Percentiles rank a stretch among this genome's conserved stretches.
These are phyloP conservation scores for Cryptosporidium felis DNA, from an alignment of 169 alveolate genomes.

Conservation along the genomic window DNA sequence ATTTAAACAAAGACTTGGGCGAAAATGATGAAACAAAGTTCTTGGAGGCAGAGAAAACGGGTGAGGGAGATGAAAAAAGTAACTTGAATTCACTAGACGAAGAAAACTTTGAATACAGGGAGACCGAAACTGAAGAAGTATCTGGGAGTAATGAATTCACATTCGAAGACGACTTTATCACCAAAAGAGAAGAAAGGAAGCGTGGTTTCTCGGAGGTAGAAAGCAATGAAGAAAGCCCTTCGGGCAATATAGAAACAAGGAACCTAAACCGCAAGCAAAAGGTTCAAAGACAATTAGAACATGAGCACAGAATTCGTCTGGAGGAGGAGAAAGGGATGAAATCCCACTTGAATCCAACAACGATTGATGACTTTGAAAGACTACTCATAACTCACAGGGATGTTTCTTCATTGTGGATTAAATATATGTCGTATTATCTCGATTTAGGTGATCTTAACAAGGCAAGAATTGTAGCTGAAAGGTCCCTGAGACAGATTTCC, in stretches of 20 bases:
- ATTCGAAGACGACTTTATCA: too few species aligned
- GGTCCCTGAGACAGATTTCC: slow-evolving; percentile 81
- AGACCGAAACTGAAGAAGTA: too few species aligned
- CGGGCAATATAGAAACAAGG: neutral
- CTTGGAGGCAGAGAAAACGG: neutral
- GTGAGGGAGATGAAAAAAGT: neutral
- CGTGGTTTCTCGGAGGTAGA: too few species aligned
- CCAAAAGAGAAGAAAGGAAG: too few species aligned
- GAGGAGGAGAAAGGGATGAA: slow-evolving; percentile 50
- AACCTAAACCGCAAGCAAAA: slow-evolving; percentile 27
- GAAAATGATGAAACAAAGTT: neutral
- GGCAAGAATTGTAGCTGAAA: slow-evolving; percentile 82
- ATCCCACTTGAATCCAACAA: slow-evolving; percentile 38
- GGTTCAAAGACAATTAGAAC: slow-evolving; percentile 36
- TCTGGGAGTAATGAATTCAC: too few species aligned
- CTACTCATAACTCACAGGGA: slow-evolving; percentile 75
- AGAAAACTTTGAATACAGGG: neutral
- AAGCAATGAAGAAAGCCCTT: too few species aligned
- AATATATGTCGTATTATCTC: slow-evolving; percentile 83
- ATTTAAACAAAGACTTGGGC: neutral
- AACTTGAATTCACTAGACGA: neutral
- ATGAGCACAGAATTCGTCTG: slow-evolving; percentile 25
- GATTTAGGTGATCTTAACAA: slow-evolving; percentile 79
- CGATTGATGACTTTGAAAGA: slow-evolving; percentile 78
- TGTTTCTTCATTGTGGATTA: slow-evolving; percentile 80